phyloP scores from a whole-genome alignment of 176 grass and related monocot genomes.

The Neostapfia colusana region DNA sequence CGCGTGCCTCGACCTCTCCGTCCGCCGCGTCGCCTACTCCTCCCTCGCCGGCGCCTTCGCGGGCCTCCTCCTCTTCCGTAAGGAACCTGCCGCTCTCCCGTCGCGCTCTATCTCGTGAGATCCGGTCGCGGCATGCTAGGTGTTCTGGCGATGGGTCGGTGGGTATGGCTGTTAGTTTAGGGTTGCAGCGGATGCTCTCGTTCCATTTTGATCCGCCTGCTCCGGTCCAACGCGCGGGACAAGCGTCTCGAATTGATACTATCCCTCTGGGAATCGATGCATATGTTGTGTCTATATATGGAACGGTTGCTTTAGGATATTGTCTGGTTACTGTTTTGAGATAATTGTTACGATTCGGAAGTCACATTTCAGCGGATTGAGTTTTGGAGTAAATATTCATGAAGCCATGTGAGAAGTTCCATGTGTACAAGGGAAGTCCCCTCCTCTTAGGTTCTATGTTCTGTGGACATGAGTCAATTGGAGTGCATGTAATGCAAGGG shows the following conservation, averaged over 20 bases:
- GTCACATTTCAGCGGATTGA: background rate
- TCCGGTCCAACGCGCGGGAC: background rate
- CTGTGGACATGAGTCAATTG: background rate
- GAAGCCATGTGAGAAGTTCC: background rate
- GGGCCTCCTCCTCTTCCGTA: slow-evolving; percentile 84
- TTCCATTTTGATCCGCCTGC: background rate
- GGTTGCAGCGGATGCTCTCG: slow-evolving; percentile 1
- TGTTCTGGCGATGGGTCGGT: background rate
- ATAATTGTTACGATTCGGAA: background rate
- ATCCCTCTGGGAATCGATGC: background rate
- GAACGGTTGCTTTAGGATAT: background rate
- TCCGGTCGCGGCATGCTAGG: background rate
- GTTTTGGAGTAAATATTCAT: background rate
- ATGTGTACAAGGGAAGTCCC: background rate
- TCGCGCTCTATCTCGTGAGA: background rate
- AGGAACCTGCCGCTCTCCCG: background rate
- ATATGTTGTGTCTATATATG: background rate
- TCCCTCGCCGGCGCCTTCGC: slow-evolving; percentile 78
- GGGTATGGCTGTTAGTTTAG: background rate
- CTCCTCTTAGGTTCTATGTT: background rate
- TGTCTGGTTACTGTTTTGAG: background rate
- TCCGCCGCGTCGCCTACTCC: slow-evolving; percentile 83
- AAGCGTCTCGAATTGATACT: background rate
- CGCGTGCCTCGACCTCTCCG: slow-evolving; percentile 82
- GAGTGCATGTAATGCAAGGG: background rate